phyloP scores from a whole-genome alignment of 140 eudicot species.

The Cichorium intybus region DNA sequence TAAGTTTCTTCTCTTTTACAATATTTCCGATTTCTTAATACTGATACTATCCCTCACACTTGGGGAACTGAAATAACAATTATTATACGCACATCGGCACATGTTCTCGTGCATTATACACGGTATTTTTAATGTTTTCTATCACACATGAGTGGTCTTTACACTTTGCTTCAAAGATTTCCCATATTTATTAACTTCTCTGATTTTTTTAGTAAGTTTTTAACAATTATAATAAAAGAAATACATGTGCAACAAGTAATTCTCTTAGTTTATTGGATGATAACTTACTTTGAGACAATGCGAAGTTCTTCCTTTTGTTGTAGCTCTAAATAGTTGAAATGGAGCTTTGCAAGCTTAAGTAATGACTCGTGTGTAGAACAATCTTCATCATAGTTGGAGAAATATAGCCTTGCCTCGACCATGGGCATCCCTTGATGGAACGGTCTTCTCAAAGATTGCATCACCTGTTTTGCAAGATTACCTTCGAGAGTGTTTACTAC shows the following conservation, averaged over 20 bases:
- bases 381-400: conserved; percentile 30
- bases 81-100: no score
- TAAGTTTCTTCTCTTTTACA: background rate
- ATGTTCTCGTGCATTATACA: no score
- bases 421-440: conserved; percentile 42
- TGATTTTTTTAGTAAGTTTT: no score
- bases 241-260: background rate
- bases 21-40: no score
- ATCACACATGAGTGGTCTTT: background rate
- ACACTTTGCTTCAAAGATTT: background rate
- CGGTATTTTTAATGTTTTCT: no score
- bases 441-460: conserved; percentile 31
- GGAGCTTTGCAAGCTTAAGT: conserved; percentile 37
- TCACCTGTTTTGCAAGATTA: conserved; percentile 21
- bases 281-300: conserved; percentile 29
- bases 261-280: background rate
- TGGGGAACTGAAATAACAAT: no score
- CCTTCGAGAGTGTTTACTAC: conserved; percentile 3
- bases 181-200: background rate
- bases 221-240: background rate
- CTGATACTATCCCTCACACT: no score
- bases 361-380: conserved; percentile 20
- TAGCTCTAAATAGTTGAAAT: conserved; percentile 31
- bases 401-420: conserved; percentile 40
- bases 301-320: conserved; percentile 37